Base-by-base conservation (phyloP, 805 yeast species). In the Diddensiella santjacobensis region DNA sequence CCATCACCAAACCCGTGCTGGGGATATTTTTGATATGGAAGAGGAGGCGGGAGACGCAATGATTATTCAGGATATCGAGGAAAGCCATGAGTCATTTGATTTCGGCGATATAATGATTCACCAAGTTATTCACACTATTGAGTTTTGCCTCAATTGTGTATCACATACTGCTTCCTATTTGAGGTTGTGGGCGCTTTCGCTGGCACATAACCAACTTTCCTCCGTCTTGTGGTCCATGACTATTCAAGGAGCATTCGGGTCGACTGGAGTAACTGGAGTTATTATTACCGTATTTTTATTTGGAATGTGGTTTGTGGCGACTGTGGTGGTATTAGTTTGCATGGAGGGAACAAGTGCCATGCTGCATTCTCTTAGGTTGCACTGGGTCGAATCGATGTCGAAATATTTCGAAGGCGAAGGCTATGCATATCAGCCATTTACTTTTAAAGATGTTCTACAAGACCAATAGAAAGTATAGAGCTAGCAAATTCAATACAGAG, bases 321-420 rank as follows among this genome's bases (percentile, higher is more conserved):
- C 99, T 0, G 91, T 90, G 20, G 83, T 88, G 60, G 90, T 93
- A 58, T 76, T 93, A 62, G 99, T 93, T 17, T 73, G 87, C 50
- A 93, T 93, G 99, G 99, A 93, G 69, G 99, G 99, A 50, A 93
- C 99, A 0, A 87, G 96, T 33, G 99, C 99, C 19, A 93, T 93
- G 99, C 78, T 93, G 62, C 99, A 93, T 70, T 84, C 97, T 18
- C 78, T 93, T 63, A 85, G 99, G 71, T 75, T 93, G 63, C 99
- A 93, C 67, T 93, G 99, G 99, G 99, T 93, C 48, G 99, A 93
- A 71, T 86, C 97, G 15, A 93, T 93, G 99, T 87, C 96, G 50
- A 93, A 93, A 71, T 95, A 86, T 66, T 93, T 93, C 61, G 95
- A 86, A 64, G 99, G 99, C 64, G 99, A 91, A 65, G 99, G 99